Percentiles rank a stretch among this genome's conserved stretches.
These are phyloP conservation scores for Cotoneaster glaucophyllus DNA, from an alignment of 306 rosid species.

Conservation along the genomic window DNA sequence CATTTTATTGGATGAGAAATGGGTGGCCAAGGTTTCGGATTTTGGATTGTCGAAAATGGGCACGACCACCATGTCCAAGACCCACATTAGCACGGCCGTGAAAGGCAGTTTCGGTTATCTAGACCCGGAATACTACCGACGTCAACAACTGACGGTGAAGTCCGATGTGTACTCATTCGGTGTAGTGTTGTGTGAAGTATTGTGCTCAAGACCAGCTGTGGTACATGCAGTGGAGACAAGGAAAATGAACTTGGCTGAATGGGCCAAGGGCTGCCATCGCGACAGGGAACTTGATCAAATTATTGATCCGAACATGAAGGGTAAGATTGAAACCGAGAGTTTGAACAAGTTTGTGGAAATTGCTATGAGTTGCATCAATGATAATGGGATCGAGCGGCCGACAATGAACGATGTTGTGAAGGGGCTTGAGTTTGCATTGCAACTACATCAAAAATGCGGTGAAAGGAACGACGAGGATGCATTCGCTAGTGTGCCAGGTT, in stretches of 20 bases:
- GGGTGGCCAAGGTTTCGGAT: slow-evolving; percentile 46
- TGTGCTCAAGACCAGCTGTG: slow-evolving; percentile 38
- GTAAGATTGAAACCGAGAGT: slow-evolving; percentile 2
- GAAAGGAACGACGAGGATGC: not conserved
- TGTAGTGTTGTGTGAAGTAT: slow-evolving; percentile 39
- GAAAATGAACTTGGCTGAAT: slow-evolving; percentile 24
- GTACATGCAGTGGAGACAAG: not conserved
- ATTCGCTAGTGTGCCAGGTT: not conserved
- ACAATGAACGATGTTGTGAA: slow-evolving; percentile 19
- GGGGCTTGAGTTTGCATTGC: slow-evolving; percentile 20
- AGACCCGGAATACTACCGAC: slow-evolving; percentile 38
- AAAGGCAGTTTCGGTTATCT: slow-evolving; percentile 48
- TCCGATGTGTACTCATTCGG: slow-evolving; percentile 48
- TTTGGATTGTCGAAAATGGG: slow-evolving; percentile 40
- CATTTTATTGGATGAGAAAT: slow-evolving; percentile 31
- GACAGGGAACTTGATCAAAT: not conserved
- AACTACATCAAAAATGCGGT: not conserved
- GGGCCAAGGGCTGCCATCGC: slow-evolving; percentile 24
- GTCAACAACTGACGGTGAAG: slow-evolving; percentile 36
- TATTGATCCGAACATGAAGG: slow-evolving; percentile 15
- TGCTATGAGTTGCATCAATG: slow-evolving; percentile 4
- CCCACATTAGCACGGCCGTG: slow-evolving; percentile 39
- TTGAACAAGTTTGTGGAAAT: slow-evolving; percentile 11
- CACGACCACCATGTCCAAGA: slow-evolving; percentile 10
- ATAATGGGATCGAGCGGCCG: slow-evolving; percentile 14